Evolutionary conservation across 2,329 filamentous ascomycete species (phyloP).

Genomic region (Cladorrhinum sp.): DNA sequence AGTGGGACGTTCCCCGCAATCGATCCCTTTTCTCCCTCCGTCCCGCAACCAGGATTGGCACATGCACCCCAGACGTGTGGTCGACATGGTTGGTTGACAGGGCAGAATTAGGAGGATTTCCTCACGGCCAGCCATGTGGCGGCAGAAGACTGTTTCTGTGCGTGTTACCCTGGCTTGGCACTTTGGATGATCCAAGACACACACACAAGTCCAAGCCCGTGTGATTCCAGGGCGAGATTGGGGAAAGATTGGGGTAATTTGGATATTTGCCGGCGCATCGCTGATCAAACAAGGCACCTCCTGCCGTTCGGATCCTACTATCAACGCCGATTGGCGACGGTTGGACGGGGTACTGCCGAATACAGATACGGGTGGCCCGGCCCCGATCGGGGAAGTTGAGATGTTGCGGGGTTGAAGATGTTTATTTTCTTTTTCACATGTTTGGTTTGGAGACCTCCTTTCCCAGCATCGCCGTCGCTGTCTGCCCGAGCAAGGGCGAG

Average conservation of each 20-base stretch:
- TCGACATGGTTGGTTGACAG: slow-evolving; percentile 6
- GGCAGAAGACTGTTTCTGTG: slow-evolving; percentile 14
- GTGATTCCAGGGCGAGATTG: slow-evolving; percentile 14
- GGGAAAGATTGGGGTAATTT: slow-evolving; percentile 27
- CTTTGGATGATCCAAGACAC: slow-evolving; percentile 24
- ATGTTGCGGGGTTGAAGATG: slow-evolving; percentile 6
- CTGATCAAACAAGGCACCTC: slow-evolving; percentile 18
- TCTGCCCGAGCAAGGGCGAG: too few species aligned
- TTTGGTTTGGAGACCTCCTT: too few species aligned
- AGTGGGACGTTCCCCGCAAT: slow-evolving; percentile 23
- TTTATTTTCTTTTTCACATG: slow-evolving; percentile 6
- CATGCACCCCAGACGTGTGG: not conserved
- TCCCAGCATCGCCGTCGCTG: too few species aligned
- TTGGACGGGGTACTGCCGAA: slow-evolving; percentile 21
- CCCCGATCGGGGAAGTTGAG: slow-evolving; percentile 12
- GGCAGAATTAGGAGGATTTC: not conserved
- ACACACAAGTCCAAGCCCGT: slow-evolving; percentile 9
- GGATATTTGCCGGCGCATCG: slow-evolving; percentile 27
- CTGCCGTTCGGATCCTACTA: slow-evolving; percentile 16
- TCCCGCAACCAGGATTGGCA: too few species aligned
- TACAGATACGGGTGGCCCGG: slow-evolving; percentile 22
- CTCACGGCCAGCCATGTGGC: not conserved
- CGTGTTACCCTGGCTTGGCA: slow-evolving; percentile 23
- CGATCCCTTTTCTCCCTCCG: slow-evolving; percentile 1
- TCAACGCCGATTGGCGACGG: slow-evolving; percentile 23